Conservation (phyloP, 2,329 filamentous ascomycete genomes). For the Cladophialophora carrionii region DNA sequence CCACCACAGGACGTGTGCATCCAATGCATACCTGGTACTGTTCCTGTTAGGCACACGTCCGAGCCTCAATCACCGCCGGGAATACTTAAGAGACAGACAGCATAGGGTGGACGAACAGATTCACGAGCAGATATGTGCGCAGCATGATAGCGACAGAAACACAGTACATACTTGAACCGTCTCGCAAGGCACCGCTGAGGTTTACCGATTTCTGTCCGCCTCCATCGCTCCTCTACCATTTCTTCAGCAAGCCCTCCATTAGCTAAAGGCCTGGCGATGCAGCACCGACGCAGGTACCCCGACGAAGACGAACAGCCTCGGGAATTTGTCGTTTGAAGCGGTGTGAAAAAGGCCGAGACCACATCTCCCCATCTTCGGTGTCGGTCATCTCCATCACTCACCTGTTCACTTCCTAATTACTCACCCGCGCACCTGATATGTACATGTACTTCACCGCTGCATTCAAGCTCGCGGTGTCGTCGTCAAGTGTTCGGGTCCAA, state of each 20-base stretch:
- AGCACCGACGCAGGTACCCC: neutral
- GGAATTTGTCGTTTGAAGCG: neutral
- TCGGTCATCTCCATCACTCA: neutral
- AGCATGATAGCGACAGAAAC: neutral
- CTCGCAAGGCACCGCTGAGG: neutral
- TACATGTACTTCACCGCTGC: too few relatives aligned
- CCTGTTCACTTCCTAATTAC: neutral
- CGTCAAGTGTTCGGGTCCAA: too few relatives aligned
- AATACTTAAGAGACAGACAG: neutral
- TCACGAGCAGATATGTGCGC: too few relatives aligned
- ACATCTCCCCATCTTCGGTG: too few relatives aligned
- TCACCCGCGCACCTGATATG: neutral
- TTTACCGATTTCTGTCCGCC: neutral
- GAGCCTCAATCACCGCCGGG: neutral
- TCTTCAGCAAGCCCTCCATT: neutral
- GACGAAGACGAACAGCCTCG: neutral
- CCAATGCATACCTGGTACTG: neutral
- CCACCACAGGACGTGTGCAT: neutral
- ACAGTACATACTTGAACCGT: neutral
- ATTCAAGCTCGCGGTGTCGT: too few relatives aligned
- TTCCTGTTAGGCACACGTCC: neutral
- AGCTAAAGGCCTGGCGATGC: neutral
- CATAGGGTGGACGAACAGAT: neutral
- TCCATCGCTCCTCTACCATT: neutral
- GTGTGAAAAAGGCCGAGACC: neutral